Base-by-base conservation (phyloP, 495 filamentous ascomycete species). In the Lasiosphaeriaceae sp. region DNA sequence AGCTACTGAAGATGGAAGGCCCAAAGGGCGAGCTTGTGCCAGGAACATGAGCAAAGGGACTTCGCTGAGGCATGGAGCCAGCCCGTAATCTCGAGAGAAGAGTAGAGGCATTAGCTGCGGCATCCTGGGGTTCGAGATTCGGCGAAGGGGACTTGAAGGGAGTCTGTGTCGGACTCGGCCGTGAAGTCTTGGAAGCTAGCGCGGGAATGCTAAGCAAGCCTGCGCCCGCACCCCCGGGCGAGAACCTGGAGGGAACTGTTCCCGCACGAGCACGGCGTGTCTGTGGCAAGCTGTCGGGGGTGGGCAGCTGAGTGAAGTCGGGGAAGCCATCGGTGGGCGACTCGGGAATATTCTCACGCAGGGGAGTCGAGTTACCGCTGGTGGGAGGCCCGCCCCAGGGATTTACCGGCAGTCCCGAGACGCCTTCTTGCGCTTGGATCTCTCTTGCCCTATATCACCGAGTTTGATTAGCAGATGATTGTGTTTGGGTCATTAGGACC, bases 291-390 rank as follows among this genome's bases (percentile, higher is more conserved):
- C 62, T 79, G 70, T 69, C 86, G 61, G 71, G 77, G 50, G 72
- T 79, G 67, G 78, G 83, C 71, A 70, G 77, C 57, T 90, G 83
- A 37, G 88, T 80, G 66, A 95, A 88, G 65, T 97, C 92, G 19
- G 94, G 92, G 64, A 97, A 97, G 56, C 89, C 93, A 74, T 97
- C 94, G 64, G 90, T 91, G 52, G 88, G 91, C n/a, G 92, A 96
- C 75, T 98, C 94, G 60, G 94, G 95, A 51, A 97, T 96, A 54
- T 94, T 96, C 74, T 97, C 94, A 58, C 94, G 89, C 55, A 98
- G 81, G 58, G 94, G 95, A 20, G 94, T 97, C 46, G 94, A 96
- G 75, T 95, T 88, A 54, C 91, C 92, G 69, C 92, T 96, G 31
- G 95, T 93, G 52, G 94, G 94, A 39, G 94, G 92, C 1, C 76